Evolutionary conservation across 1,139 yeast genomes (phyloP).

Genomic region (Meyerozyma carpophila): DNA sequence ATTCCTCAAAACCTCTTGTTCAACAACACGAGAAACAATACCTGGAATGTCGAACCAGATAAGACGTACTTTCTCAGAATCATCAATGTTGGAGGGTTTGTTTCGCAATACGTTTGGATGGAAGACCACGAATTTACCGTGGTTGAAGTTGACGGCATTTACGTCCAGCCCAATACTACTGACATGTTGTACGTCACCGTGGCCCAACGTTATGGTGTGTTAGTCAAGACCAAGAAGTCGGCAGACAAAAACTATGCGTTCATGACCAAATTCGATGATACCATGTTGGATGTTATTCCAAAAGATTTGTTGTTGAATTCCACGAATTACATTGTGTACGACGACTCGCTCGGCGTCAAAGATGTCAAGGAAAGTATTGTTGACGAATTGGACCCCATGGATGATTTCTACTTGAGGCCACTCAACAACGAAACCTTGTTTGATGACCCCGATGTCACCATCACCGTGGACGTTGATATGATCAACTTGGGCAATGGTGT

Average conservation of each 20-base stretch:
- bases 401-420: slow-evolving; percentile 66
- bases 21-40: slow-evolving; percentile 70
- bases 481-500: slow-evolving; percentile 76
- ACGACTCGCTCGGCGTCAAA: slow-evolving; percentile 24
- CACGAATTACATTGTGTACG: slow-evolving; percentile 68
- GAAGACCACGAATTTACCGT: slow-evolving; percentile 81
- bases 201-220: slow-evolving; percentile 75
- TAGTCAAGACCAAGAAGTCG: slow-evolving; percentile 62
- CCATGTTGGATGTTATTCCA: slow-evolving; percentile 75
- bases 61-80: slow-evolving; percentile 76
- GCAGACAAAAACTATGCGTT: slow-evolving; percentile 66
- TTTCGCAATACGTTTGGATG: slow-evolving; percentile 77
- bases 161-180: slow-evolving; percentile 61
- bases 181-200: slow-evolving; percentile 59
- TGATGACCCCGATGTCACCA: slow-evolving; percentile 62
- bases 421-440: slow-evolving; percentile 41
- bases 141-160: slow-evolving; percentile 79
- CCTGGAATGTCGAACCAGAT: slow-evolving; percentile 70
- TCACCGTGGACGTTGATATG: slow-evolving; percentile 68
- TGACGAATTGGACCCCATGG: slow-evolving; percentile 46
- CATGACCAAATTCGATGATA: slow-evolving; percentile 69
- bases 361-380: slow-evolving; percentile 28
- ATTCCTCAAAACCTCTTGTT: slow-evolving; percentile 75
- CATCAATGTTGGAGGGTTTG: slow-evolving; percentile 80
- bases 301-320: slow-evolving; percentile 56